Base-by-base conservation (phyloP, 176 grass and related monocot genomes). In the Sorghum bicolor region DNA sequence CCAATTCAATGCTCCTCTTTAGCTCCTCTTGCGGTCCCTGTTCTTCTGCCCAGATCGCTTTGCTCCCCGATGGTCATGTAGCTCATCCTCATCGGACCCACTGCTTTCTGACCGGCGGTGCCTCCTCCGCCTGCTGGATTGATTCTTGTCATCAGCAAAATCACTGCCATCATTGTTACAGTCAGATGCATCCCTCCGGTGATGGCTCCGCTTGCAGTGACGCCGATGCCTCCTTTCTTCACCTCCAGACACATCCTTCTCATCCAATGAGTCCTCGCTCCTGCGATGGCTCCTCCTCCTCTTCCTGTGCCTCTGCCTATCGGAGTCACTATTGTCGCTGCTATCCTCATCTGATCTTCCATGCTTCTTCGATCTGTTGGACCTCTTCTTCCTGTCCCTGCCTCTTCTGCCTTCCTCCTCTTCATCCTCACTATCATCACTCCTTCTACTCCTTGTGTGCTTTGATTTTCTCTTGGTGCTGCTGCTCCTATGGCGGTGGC, bases 301-400 rank as follows among this genome's bases (percentile, higher is more conserved):
- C 87, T 98, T 98, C 75, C 83, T 91, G 45, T 84, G 88, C 71
- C 77, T 82, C 25, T 80, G 90, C 67, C 86, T 88, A 15, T 77
- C 90, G 2, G 88, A 79, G 44, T 86, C 86, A 5, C 70, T 84
- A 14, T 84, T 61, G 10, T 86, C 79, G 0, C 84, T 88, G 3
- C 79, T 84, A 24, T 89, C 83, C 10, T 86, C 78, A 68, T 81
- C 79, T 4, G 75, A 90, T 45, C 44, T 83, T 53, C 11, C 47
- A 33, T 31, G 83, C 58, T 47, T 88, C 81, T 87, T 84, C 36
- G 79, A 70, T 57, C 24, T 78, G 20, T 20, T 86, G 28, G 41
- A 41, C 82, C n/a, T n/a, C n/a, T 89, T 82, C 31, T 88, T 87
- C 84, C 75, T 93, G 29, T 83, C 83, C 17, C 90, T 91, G 19